These are phyloP conservation scores for Daldinia decipiens DNA, from an alignment of 495 filamentous ascomycete species.

Conservation along the genomic window DNA sequence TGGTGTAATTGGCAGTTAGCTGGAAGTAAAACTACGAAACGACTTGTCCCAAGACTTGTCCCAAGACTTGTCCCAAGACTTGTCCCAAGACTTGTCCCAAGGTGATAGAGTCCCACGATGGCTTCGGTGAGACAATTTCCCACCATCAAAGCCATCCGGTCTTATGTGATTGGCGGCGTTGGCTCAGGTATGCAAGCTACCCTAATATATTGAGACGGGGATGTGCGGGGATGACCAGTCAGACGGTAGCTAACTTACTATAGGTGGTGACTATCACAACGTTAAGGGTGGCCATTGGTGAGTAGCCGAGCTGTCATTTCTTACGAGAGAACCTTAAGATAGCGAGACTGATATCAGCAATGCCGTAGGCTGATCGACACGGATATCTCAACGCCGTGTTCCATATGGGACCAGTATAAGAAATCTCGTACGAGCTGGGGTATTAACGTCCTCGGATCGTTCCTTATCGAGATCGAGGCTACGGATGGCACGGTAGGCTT, in stretches of 20 bases:
- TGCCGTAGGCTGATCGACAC: conserved; percentile 78
- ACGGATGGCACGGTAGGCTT: conserved; percentile 91
- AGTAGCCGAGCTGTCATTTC: conserved; percentile 16
- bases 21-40: conserved; percentile 3
- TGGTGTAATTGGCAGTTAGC: conserved; percentile 10
- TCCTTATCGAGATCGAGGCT: conserved; percentile 91
- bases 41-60: conserved; percentile 11
- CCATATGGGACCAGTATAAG: conserved; percentile 85
- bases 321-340: background rate
- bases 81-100: conserved; percentile 9
- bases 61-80: too few species aligned
- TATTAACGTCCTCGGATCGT: conserved; percentile 93
- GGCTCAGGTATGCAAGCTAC: conserved; percentile 68
- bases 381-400: conserved; percentile 91
- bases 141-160: conserved; percentile 81
- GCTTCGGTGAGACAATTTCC: conserved; percentile 66
- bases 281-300: conserved; percentile 89
- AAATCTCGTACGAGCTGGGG: conserved; percentile 91
- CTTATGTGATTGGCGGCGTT: conserved; percentile 84
- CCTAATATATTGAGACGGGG: background rate
- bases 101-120: conserved; percentile 46
- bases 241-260: conserved; percentile 15
- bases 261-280: conserved; percentile 92
- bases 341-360: conserved; percentile 9
- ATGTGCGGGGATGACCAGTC: conserved; percentile 11